Base-by-base conservation (phyloP, 768 basidiomycete genomes). In the Hemileccinum impolitum region DNA sequence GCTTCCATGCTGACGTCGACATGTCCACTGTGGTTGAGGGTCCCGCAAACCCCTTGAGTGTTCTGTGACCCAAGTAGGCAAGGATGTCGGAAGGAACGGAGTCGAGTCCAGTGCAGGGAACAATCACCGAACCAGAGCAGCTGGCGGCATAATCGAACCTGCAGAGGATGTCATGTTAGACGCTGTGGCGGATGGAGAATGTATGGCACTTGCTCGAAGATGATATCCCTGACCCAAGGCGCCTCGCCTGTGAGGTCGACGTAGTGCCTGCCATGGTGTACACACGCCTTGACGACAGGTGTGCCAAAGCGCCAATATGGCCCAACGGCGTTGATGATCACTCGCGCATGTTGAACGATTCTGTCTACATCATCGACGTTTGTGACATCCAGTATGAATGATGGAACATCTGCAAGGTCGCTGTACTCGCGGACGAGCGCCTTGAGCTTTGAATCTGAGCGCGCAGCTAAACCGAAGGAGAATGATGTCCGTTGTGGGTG, bases 211-310 rank as follows among this genome's bases (percentile, higher is more conserved):
- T 55, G 82, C 85, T 76, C 62, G 25, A 68, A 30, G 40, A 90
- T 80, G 43, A 90, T 84, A 13, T 80, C 69, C 52, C 69, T 70
- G 39, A 87, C 76, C 81, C 85, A 93, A 3, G 72, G 69, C 0
- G 76, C 68, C 64, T 94, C 92, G 8, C 87, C 86, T 2, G 86
- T 81, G 30, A 94, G 71, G 66, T 97, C 94, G 23, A 92, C 82
- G 63, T 95, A 95, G 66, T 94, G 90, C 7, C 80, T 77, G 6
- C 87, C 84, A 50, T 85, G 71, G 31, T 70, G 71, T 5, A 84
- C 87, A 54, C 93, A 95, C 4, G 87, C 84, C 48, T 79, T 88
- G 17, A 91, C 87, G 12, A 93, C 84, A 9, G 80, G 75, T n/a
- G 81, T 81, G 3, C 90, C 87, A 69, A 76, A 87, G 6, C 63